Evolutionary conservation across 345 rosid species (phyloP).

Genomic region (Gossypium sturtianum): DNA sequence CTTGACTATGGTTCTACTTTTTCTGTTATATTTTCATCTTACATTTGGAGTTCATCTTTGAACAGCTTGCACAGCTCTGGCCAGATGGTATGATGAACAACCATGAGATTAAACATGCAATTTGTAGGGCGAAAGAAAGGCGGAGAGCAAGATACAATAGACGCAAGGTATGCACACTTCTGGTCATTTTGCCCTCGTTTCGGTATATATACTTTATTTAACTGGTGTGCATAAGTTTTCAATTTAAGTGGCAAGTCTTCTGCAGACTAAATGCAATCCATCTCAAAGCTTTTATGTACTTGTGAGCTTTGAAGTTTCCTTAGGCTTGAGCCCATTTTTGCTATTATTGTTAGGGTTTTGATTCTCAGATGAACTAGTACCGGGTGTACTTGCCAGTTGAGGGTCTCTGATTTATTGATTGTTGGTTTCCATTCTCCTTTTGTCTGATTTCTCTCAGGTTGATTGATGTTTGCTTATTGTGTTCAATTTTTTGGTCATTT

Average conservation of each 20-base stretch:
- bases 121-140: slow-evolving; percentile 81
- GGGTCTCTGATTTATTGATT: neutral
- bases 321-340: neutral
- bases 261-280: neutral
- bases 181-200: neutral
- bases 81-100: slow-evolving; percentile 84
- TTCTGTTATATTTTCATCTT: slow-evolving; percentile 14
- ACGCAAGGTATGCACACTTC: slow-evolving; percentile 32
- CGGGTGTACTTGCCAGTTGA: neutral
- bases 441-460: neutral
- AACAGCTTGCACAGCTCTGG: slow-evolving; percentile 84
- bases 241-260: neutral
- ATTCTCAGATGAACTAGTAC: neutral
- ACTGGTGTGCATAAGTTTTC: neutral
- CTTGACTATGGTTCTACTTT: neutral
- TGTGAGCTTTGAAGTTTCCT: neutral
- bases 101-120: slow-evolving; percentile 81
- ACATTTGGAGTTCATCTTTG: slow-evolving; percentile 19
- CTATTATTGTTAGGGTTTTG: neutral
- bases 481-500: neutral
- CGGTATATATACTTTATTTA: neutral
- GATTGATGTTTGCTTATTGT: slow-evolving; percentile 7
- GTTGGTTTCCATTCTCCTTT: neutral
- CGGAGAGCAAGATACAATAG: slow-evolving; percentile 38
- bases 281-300: neutral